A percentile compares a stretch with the other conserved stretches of the same genome.
Evolutionary conservation across 805 yeast species (phyloP).

Genomic region (Millerozyma acaciae): DNA sequence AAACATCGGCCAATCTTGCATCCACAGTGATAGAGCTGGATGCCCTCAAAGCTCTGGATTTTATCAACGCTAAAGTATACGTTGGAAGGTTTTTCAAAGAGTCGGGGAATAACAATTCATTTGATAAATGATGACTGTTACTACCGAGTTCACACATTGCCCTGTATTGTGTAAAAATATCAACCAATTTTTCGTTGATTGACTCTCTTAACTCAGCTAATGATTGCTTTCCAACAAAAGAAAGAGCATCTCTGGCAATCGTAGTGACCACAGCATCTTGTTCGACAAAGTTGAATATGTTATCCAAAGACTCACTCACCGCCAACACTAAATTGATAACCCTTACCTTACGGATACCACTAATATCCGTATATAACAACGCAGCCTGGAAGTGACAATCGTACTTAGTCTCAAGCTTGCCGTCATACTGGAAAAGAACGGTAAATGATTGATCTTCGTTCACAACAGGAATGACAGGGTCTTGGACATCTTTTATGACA

Average conservation of each 20-base stretch:
- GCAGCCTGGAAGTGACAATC: slow-evolving; percentile 94
- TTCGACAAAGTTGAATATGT: slow-evolving; percentile 76
- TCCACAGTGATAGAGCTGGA: slow-evolving; percentile 54
- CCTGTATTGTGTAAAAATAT: slow-evolving; percentile 46
- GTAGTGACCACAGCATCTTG: slow-evolving; percentile 46
- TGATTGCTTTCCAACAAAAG: slow-evolving; percentile 39
- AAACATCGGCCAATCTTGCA: slow-evolving; percentile 53
- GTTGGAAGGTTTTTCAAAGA: slow-evolving; percentile 69
- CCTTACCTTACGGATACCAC: slow-evolving; percentile 78
- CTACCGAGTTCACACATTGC: slow-evolving; percentile 45
- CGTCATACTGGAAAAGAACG: slow-evolving; percentile 73
- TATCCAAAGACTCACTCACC: slow-evolving; percentile 67
- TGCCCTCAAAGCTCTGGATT: slow-evolving; percentile 58
- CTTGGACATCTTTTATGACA: slow-evolving; percentile 36
- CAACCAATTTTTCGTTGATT: slow-evolving; percentile 36
- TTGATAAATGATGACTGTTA: slow-evolving; percentile 32
- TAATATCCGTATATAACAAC: slow-evolving; percentile 70
- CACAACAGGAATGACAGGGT: slow-evolving; percentile 68
- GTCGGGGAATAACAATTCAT: slow-evolving; percentile 78
- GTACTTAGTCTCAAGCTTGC: slow-evolving; percentile 59
- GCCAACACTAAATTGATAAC: slow-evolving; percentile 83
- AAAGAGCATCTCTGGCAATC: slow-evolving; percentile 36
- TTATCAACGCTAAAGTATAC: slow-evolving; percentile 64
- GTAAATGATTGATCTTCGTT: slow-evolving; percentile 62
- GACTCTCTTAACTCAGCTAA: slow-evolving; percentile 37